Base-by-base conservation (phyloP, 1,284 basidiomycete species). In the Naganishia albida region DNA sequence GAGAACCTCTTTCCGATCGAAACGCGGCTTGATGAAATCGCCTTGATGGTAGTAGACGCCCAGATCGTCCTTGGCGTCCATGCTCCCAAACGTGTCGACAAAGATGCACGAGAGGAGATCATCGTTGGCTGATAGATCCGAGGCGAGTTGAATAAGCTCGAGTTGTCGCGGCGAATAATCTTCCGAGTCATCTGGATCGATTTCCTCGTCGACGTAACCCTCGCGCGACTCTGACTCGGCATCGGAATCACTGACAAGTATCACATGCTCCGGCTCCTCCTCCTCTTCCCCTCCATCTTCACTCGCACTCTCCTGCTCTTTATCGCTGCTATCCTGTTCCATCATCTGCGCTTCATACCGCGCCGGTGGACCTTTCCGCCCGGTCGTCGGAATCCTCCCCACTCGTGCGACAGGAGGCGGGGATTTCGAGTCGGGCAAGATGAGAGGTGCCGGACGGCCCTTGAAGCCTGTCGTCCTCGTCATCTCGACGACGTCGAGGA, bases 81-180 rank as follows among this genome's bases (percentile, higher is more conserved):
- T 62, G 34, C 52, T 66, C 16, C 52, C 52, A 25, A 64, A 55
- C 30, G 71, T 74, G 30, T 74, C 73, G n/a, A 80, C 73, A 39
- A 80, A 69, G n/a, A 80, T 72, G 69, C 73, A 78, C 1, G 71
- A 72, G 34, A 78, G 71, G 3, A 80, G 69, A 68, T 80, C 78
- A 66, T 80, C 78, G 64, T 80, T 77, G 12, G 70, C 70, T 20
- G 74, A 75, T 1, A 80, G 70, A 50, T 80, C 75, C 53, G 78
- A 75, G 16, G 77, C 77, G 48, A 57, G 53, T 25, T 57, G 46
- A 34, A 65, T 54, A 16, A 63, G 25, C 20, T 63, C 60, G 50
- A 63, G 42, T 34, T 63, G 51, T 3, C 26, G 39, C 3, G 46
- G 46, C 25, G 57, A 60, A 30, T 39, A 60, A 20, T 50, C 46